Evolutionary conservation across 2,329 filamentous ascomycete genomes (phyloP), one percentile per base, ranked within the genome.

Genomic region (Fusarium piperis): DNA sequence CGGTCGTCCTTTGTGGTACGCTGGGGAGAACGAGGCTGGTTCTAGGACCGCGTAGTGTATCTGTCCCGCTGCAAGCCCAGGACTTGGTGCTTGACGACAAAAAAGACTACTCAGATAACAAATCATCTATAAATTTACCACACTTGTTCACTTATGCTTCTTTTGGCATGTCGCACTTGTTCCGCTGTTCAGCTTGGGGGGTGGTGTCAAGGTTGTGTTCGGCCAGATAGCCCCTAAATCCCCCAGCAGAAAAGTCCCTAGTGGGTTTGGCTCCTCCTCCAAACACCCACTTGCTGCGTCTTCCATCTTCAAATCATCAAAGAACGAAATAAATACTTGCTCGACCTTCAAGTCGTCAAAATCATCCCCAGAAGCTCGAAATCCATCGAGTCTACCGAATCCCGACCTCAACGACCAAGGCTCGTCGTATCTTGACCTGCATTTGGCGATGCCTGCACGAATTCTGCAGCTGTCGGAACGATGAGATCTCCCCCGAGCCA

Each of bases 401-500:
- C 30, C 10, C 13, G 8, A 16, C 8, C 15, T 28, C 16, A 6
- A 13, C 3, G 1, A 3, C 16, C 3, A n/a, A 3, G 3, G 6
- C 11, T 30, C 26, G 16, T 30, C 26, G 16, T 2, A 18, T 16
- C 6, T 13, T 28, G 6, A 3, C 6, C 8, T 30, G 16, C 13
- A 13, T 33, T 33, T 20, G n/a, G 11, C 28, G 12, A 35, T 53
- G 18, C 12, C 48, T 8, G 16, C 18, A 35, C 30, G 48, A 7
- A 15, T 8, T 18, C 8, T 3, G 1, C 2, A 4, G 32, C 1
- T 12, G 6, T n/a, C 10, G 18, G 26, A 30, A 8, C 16, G 6
- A 18, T 18, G 6, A 13, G 10, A 18, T 30, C 6, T 1, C 3
- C 10, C 5, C 3, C 6, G 2, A 18, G 6, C 2, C 10, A n/a